These are phyloP conservation scores for Podila verticillata DNA, from an alignment of 192 early-diverging fungal species.

Conservation along the genomic window DNA sequence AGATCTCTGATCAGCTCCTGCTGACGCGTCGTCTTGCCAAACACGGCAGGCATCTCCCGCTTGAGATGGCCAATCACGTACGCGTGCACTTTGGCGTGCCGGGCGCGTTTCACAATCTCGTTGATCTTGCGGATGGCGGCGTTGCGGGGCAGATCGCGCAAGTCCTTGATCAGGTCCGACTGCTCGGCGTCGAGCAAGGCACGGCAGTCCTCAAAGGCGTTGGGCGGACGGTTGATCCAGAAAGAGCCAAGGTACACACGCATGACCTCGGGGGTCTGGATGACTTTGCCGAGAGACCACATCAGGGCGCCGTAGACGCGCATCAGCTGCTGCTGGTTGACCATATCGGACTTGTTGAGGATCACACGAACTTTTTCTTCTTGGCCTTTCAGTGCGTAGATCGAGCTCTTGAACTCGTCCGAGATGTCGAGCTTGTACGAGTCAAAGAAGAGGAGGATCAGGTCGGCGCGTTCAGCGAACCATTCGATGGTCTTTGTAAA, in stretches of 20 bases:
- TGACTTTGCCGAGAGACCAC: constrained; percentile 91
- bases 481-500: constrained; percentile 84
- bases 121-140: constrained; percentile 88
- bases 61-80: constrained; percentile 86
- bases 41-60: constrained; percentile 84
- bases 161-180: constrained; percentile 77
- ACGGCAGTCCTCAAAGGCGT: constrained; percentile 75
- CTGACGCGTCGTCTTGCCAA: constrained; percentile 82
- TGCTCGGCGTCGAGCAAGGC: constrained; percentile 79
- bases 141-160: constrained; percentile 79
- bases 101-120: constrained; percentile 89
- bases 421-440: constrained; percentile 91
- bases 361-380: constrained; percentile 89
- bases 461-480: constrained; percentile 87
- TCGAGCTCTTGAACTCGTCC: constrained; percentile 88
- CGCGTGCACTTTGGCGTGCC: constrained; percentile 84
- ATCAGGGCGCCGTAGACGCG: constrained; percentile 92
- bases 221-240: constrained; percentile 77
- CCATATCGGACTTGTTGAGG: constrained; percentile 91
- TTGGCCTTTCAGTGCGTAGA: constrained; percentile 79
- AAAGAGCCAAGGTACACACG: constrained; percentile 87
- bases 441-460: constrained; percentile 90
- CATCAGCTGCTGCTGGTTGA: constrained; percentile 88
- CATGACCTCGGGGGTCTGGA: constrained; percentile 89
- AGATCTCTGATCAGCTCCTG: constrained; percentile 76